These are phyloP conservation scores for Boletus coccyginus DNA, from an alignment of 768 basidiomycete genomes.

Conservation along the genomic window DNA sequence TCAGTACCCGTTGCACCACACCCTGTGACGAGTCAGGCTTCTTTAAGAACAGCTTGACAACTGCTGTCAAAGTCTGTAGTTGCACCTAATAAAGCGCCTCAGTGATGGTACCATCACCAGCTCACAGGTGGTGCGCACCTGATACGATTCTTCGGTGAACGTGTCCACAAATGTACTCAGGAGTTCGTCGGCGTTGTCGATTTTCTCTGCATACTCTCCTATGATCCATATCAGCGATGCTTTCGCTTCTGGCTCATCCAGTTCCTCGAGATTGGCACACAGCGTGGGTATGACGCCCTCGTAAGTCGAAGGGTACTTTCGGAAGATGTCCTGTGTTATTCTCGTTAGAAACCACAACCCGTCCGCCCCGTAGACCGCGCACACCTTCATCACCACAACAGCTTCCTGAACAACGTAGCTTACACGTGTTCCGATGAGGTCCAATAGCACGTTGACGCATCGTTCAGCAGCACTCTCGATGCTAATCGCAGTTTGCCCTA, in stretches of 20 bases:
- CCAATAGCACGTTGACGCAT: conserved; percentile 91
- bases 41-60: conserved; percentile 94
- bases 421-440: conserved; percentile 88
- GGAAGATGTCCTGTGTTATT: conserved; percentile 83
- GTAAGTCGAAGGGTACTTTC: conserved; percentile 94
- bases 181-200: conserved; percentile 94
- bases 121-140: conserved; percentile 41
- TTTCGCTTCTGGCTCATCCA: conserved; percentile 98
- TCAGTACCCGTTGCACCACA: conserved; percentile 87
- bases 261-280: conserved; percentile 91
- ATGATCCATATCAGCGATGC: conserved; percentile 99
- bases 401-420: conserved; percentile 99
- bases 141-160: conserved; percentile 92
- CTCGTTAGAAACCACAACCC: neutral
- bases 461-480: conserved; percentile 91
- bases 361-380: conserved; percentile 3
- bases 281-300: conserved; percentile 96
- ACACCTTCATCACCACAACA: conserved; percentile 97
- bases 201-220: conserved; percentile 96
- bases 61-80: conserved; percentile 85
- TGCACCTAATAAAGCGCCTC: conserved; percentile 47
- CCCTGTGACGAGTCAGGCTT: conserved; percentile 92
- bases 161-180: conserved; percentile 86
- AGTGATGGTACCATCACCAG: neutral
- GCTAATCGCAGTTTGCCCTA: conserved; percentile 95